Conservation (phyloP, 1,284 basidiomycete species). For the Stygiomarasmius scandens region DNA sequence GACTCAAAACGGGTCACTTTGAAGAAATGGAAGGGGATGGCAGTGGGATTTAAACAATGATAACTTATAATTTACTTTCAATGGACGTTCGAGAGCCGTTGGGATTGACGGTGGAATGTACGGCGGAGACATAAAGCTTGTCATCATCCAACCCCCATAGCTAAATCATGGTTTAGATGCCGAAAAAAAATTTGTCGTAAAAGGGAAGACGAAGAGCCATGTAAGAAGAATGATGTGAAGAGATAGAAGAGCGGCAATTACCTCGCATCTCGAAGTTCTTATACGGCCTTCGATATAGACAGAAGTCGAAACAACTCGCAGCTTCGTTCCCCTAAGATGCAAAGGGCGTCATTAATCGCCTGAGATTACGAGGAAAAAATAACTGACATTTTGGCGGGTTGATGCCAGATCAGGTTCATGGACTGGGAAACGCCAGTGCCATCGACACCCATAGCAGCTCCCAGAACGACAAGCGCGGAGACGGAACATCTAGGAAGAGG, state of each 20-base stretch:
- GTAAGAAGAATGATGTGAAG: slow-evolving; percentile 14
- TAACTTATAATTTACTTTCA: not conserved
- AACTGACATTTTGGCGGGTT: slow-evolving; percentile 42
- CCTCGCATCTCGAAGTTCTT: slow-evolving; percentile 50
- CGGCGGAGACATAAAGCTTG: slow-evolving; percentile 45
- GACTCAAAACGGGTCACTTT: no score
- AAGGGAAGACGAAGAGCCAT: not conserved
- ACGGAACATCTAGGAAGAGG: slow-evolving; percentile 45
- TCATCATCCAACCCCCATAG: slow-evolving; percentile 17
- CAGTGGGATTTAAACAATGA: not conserved
- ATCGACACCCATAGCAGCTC: slow-evolving; percentile 37
- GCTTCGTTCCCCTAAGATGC: slow-evolving; percentile 41
- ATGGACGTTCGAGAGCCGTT: slow-evolving; percentile 1
- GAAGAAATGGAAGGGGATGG: no score
- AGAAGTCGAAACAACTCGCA: slow-evolving; percentile 45
- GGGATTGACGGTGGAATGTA: slow-evolving; percentile 37
- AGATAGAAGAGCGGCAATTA: slow-evolving; percentile 30
- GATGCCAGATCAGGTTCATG: slow-evolving; percentile 52
- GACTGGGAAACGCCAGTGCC: slow-evolving; percentile 52
- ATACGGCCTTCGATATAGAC: slow-evolving; percentile 44
- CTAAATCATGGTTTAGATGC: not conserved
- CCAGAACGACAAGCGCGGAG: slow-evolving; percentile 45
- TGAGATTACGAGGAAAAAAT: no score
- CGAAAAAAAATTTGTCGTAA: no score
- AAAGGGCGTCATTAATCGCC: no score